Base-by-base conservation (phyloP, 2,329 filamentous ascomycete species). In the Claviceps lovelessii region DNA sequence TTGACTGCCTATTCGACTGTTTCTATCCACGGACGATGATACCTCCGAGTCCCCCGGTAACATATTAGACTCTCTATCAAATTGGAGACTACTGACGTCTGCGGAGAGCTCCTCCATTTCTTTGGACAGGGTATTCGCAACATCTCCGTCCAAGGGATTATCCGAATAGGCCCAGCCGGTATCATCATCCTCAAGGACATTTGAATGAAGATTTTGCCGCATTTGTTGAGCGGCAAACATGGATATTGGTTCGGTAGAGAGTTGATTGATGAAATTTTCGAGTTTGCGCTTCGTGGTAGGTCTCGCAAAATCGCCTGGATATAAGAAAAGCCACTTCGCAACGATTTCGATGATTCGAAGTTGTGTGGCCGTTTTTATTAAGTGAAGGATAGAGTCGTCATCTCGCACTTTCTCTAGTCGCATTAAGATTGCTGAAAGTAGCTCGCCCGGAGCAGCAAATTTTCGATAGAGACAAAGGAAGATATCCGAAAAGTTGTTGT, bases 401-500 rank as follows among this genome's bases (percentile, higher is more conserved):
- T 83, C 80, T 62, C 83, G 81, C 29, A 86, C 73, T 17, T 74
- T 76, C 60, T 95, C 86, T 57, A 95, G 81, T 44, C 86, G 83
- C 56, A 84, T 77, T 45, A 95, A 75, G 48, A 97, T 86, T 8
- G 88, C 83, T 45, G 83, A 79, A 53, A 97, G 81, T 5, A 98
- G 76, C 59, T 85, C 79, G 10, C 80, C 78, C 0, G 93, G 93
- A 2, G 90, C 81, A 4, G 89, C 86, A 66, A 98, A 97, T 67
- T 93, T 94, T 58, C 93, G 85, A 70, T 97, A 97, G 15, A 97
- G 75, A 59, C 91, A 95, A 35, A 97, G 76, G 63, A 97, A 97
- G 19, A 95, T 84, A 48, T 90, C 83, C 1, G 81, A 80, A 65
- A 96, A 98, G 68, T 95, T 95, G 56, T 80, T 78, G 65, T 97